phyloP scores from a whole-genome alignment of 1,284 basidiomycete species.

The Vanrija pseudolonga region DNA sequence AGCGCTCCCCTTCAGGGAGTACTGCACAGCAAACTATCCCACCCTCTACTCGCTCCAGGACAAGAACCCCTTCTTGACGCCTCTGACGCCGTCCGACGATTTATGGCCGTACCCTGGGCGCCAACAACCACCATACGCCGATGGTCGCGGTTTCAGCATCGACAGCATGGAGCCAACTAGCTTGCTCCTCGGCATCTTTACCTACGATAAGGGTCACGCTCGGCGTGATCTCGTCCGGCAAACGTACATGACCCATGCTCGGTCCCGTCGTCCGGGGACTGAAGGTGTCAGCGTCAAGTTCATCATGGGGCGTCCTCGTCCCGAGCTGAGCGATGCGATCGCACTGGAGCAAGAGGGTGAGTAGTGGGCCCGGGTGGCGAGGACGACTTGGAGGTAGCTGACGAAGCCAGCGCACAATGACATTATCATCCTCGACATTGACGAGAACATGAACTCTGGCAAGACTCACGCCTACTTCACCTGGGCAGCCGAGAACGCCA shows the following conservation, averaged over 20 bases:
- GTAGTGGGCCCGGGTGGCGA: slow-evolving; percentile 44
- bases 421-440: slow-evolving; percentile 53
- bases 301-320: slow-evolving; percentile 79
- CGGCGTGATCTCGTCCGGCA: slow-evolving; percentile 84
- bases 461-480: slow-evolving; percentile 53
- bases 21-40: slow-evolving; percentile 65
- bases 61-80: slow-evolving; percentile 17
- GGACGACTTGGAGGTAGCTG: not conserved
- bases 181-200: slow-evolving; percentile 86
- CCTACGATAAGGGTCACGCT: slow-evolving; percentile 78
- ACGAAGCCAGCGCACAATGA: slow-evolving; percentile 60
- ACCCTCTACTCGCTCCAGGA: slow-evolving; percentile 41
- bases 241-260: slow-evolving; percentile 80
- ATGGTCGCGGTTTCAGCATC: slow-evolving; percentile 17
- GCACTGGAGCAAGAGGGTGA: slow-evolving; percentile 86
- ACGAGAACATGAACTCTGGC: slow-evolving; percentile 54
- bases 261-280: slow-evolving; percentile 72
- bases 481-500: slow-evolving; percentile 78
- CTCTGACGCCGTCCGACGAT: slow-evolving; percentile 41
- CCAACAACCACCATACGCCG: slow-evolving; percentile 18
- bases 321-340: slow-evolving; percentile 72
- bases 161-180: slow-evolving; percentile 84
- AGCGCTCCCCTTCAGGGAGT: slow-evolving; percentile 86
- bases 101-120: slow-evolving; percentile 37
- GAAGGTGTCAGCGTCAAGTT: slow-evolving; percentile 87